Base-by-base conservation (phyloP, 345 rosid species). In the Gossypium herbaceum region DNA sequence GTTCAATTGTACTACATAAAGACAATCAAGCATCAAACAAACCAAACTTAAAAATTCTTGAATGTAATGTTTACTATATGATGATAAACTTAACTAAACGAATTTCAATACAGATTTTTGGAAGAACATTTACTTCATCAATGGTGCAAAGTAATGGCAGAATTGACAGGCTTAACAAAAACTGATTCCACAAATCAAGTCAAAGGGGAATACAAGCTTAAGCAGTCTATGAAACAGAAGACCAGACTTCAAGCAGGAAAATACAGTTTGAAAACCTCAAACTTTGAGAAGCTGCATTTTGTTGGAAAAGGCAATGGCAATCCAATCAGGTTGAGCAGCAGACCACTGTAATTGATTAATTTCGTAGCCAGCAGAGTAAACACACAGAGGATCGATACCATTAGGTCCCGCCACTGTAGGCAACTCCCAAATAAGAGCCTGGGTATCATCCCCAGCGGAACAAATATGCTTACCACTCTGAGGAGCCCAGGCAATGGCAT, bases 281-380 rank as follows among this genome's bases (percentile, higher is more conserved):
- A 94, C 97, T 85, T 85, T 92, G 81, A 94, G 81, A 24, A 94
- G 88, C 89, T 93, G 98, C 97, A 94, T 75, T 83, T 93, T 92
- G 78, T 86, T 89, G 2, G 93, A 76, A 74, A 91, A 94, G 1
- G 96, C 95, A 71, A 94, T 81, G 6, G 94, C 92, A 79, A 94
- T 90, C 99, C 99, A 93, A 80, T 94, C 97, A 60, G 98, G 98
- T 79, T 77, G 84, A 0, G 96, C 85, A 2, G 89, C 79, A 12
- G 96, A 91, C 99, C 99, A 94, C 83, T 91, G 98, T 76, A 94
- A 82, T 87, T 94, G 98, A 51, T 92, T 94, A 27, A 94, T 91
- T 81, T 94, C 98, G 9, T 89, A 86, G 24, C 86, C 86, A 74
- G 98, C 93, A 1, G 91, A 86, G 81, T 87, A 94, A 85, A 91